Percentiles rank a stretch among this genome's conserved stretches.
Evolutionary conservation across 352 stramenopile genomes (phyloP).

Genomic region (Phytopythium helicoides): DNA sequence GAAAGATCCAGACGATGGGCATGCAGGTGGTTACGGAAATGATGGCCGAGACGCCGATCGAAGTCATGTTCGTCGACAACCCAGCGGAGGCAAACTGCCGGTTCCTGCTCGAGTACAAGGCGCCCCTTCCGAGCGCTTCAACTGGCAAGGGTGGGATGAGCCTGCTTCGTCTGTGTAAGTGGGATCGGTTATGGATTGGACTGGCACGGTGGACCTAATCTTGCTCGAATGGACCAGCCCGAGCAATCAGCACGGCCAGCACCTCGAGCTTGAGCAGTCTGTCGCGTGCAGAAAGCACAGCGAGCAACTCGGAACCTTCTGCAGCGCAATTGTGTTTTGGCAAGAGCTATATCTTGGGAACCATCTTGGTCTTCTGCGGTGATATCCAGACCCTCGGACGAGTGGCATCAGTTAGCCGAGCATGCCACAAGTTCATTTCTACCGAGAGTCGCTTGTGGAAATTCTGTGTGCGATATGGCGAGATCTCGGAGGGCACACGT

Average conservation of each 20-base stretch:
- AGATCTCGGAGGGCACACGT: slow-evolving; percentile 46
- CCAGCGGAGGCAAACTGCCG: slow-evolving; percentile 32
- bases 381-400: slow-evolving; percentile 43
- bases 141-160: slow-evolving; percentile 27
- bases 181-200: background rate
- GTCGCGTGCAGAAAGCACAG: slow-evolving; percentile 10
- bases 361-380: slow-evolving; percentile 67
- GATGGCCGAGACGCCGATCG: slow-evolving; percentile 54
- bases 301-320: slow-evolving; percentile 2
- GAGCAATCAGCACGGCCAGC: slow-evolving; percentile 9
- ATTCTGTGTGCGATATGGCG: slow-evolving; percentile 84
- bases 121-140: slow-evolving; percentile 5
- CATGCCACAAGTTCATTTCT: slow-evolving; percentile 55
- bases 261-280: slow-evolving; percentile 15
- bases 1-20: slow-evolving; percentile 73
- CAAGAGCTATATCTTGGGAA: slow-evolving; percentile 69
- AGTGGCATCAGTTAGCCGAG: slow-evolving; percentile 53
- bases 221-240: background rate
- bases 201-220: too few species aligned
- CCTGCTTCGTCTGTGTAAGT: slow-evolving; percentile 50
- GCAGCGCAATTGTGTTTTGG: slow-evolving; percentile 45
- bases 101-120: slow-evolving; percentile 66
- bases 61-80: slow-evolving; percentile 52
- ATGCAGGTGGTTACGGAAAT: slow-evolving; percentile 72
- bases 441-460: slow-evolving; percentile 67